These are phyloP conservation scores for Neophaeococcomyces mojaviensis DNA, from an alignment of 2,329 filamentous ascomycete genomes.

Conservation along the genomic window DNA sequence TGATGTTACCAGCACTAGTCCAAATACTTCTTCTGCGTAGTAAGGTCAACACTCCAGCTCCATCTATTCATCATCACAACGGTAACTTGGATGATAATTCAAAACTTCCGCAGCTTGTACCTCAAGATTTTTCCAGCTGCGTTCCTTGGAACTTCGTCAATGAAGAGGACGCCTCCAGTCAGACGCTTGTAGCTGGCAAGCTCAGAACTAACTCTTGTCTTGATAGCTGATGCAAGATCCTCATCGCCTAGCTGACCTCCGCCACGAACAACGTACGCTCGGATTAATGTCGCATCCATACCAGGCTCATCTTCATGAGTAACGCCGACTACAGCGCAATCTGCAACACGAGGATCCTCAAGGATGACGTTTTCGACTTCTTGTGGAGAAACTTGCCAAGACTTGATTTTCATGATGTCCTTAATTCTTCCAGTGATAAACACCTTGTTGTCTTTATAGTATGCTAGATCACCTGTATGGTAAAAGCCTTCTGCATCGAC, in stretches of 20 bases:
- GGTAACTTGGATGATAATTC: too few species aligned
- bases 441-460: conserved; percentile 29
- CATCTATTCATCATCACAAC: too few species aligned
- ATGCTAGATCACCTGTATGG: conserved; percentile 37
- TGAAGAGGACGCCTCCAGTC: conserved; percentile 41
- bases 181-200: conserved; percentile 47
- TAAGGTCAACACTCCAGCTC: too few species aligned
- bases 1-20: too few species aligned
- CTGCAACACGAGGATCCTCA: conserved; percentile 34
- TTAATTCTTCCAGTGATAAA: conserved; percentile 37
- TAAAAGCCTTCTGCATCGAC: conserved; percentile 35
- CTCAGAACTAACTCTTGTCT: conserved; percentile 19
- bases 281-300: conserved; percentile 29
- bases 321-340: conserved; percentile 38
- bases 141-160: conserved; percentile 33
- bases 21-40: too few species aligned
- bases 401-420: conserved; percentile 39
- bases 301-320: conserved; percentile 26
- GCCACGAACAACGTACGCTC: conserved; percentile 39
- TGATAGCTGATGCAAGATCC: conserved; percentile 21
- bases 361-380: conserved; percentile 40
- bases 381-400: conserved; percentile 43
- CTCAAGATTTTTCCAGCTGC: too few species aligned
- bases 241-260: conserved; percentile 16
- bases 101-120: too few species aligned